phyloP scores from a whole-genome alignment of 306 rosid genomes.

The Cicer yamashitae region DNA sequence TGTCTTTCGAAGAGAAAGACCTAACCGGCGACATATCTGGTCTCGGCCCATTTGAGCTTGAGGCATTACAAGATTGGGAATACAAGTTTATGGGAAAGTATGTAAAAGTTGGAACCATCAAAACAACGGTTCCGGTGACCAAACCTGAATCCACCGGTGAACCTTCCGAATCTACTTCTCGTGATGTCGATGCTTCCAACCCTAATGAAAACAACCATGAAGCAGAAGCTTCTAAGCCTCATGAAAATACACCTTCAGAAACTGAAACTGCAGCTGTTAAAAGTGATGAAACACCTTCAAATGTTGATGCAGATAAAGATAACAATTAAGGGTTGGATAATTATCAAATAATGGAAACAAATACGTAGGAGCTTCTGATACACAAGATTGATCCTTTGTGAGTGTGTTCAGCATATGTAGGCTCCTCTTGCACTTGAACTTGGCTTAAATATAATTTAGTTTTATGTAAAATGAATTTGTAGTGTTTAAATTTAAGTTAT shows the following conservation, averaged over 20 bases:
- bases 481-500: conserved; percentile 31
- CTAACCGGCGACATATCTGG: conserved; percentile 81
- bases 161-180: conserved; percentile 43
- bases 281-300: conserved; percentile 57
- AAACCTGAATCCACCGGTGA: conserved; percentile 58
- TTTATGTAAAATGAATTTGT: conserved; percentile 39
- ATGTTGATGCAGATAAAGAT: conserved; percentile 51
- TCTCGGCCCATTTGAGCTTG: conserved; percentile 76
- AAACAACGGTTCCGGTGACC: conserved; percentile 50
- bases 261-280: conserved; percentile 56
- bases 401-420: conserved; percentile 26
- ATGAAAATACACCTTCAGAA: conserved; percentile 60
- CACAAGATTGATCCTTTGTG: conserved; percentile 35
- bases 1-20: conserved; percentile 90
- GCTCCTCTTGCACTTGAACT: conserved; percentile 25
- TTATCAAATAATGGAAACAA: conserved; percentile 21
- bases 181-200: conserved; percentile 44
- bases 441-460: conserved; percentile 20
- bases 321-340: conserved; percentile 6
- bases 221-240: conserved; percentile 39
- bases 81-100: conserved; percentile 91
- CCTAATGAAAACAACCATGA: conserved; percentile 50
- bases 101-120: conserved; percentile 74
- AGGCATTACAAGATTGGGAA: conserved; percentile 94
- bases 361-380: conserved; percentile 27